Base-by-base conservation (phyloP, 2,329 filamentous ascomycete species). In the Epichloe bromicola region DNA sequence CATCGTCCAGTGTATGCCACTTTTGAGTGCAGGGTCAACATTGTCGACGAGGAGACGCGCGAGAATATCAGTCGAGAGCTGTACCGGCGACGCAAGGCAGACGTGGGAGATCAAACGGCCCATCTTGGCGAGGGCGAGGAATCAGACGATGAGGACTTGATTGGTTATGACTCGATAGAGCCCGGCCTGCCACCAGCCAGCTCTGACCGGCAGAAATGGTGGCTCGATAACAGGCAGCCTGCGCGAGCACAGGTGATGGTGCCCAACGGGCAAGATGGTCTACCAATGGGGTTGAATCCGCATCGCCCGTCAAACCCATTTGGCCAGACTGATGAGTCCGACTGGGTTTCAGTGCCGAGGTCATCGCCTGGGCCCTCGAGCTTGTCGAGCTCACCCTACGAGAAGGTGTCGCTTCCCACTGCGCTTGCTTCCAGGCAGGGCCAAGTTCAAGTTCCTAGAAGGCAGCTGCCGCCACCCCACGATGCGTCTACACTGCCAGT, bases 1-100 rank as follows among this genome's bases (percentile, higher is more conserved):
- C 93, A 98, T 66, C 80, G 90, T n/a, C 93, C 93, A 2, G 91
- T 98, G 0, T 96, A 88, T 67, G 90, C 88, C 12, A 81, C 82
- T 0, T 98, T 98, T 62, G 79, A 88, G 57, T 94, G 90, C 66
- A 80, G 76, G 1, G 85, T 97, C 49, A 90, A 75, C 57, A 82
- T 93, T 43, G 72, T 97, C 11, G 79, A 98, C 57, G 87, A 95
- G 63, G 69, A 67, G 23, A 71, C 76, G 49, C 88, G 87, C 57
- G 83, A 90, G 54, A 68, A 72, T 4, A 80, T 97, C 45, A 86
- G 85, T 60, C 78, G 78, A 34, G 76, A 85, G 49, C 73, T 97
- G 11, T 96, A 97, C 63, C 72, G 76, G 20, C 79, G 83, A 44
- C 79, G 85, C 50, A 80, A 77, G 60, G 72, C 72, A 1, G 80